Evolutionary conservation across 1,284 basidiomycete species (phyloP).

Genomic region (Sanguinoderma infundibulare): DNA sequence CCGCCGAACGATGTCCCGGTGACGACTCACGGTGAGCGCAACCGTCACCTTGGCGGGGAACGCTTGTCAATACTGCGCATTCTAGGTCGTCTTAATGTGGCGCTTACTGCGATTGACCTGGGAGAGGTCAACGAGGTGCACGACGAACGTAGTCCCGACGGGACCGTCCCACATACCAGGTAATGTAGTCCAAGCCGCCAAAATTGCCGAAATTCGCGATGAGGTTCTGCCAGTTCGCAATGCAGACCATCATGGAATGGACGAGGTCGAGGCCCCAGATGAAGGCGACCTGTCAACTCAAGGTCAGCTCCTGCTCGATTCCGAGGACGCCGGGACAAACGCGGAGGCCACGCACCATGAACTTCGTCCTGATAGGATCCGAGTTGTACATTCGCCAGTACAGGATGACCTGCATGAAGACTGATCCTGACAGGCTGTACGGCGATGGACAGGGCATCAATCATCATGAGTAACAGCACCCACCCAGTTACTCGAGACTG

Average conservation of each 20-base stretch:
- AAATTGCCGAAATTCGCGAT: slow-evolving; percentile 9
- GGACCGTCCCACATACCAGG: slow-evolving; percentile 6
- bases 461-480: neutral
- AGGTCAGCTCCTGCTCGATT: neutral
- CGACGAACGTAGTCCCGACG: neutral
- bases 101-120: slow-evolving; percentile 14
- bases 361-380: slow-evolving; percentile 8
- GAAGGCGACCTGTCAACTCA: slow-evolving; percentile 1
- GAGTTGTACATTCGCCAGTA: slow-evolving; percentile 8
- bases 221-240: slow-evolving; percentile 21
- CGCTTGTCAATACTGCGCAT: neutral
- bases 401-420: slow-evolving; percentile 12
- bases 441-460: neutral
- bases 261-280: slow-evolving; percentile 15
- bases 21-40: slow-evolving; percentile 13
- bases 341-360: neutral
- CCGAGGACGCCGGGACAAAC: neutral
- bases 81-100: neutral
- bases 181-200: slow-evolving; percentile 9
- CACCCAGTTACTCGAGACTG: neutral
- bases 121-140: neutral
- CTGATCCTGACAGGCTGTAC: slow-evolving; percentile 11
- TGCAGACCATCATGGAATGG: slow-evolving; percentile 17
- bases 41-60: slow-evolving; percentile 7
- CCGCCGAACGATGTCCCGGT: neutral